Evolutionary conservation across 2,329 filamentous ascomycete genomes (phyloP).

Genomic region (Plectosphaerella sp.): DNA sequence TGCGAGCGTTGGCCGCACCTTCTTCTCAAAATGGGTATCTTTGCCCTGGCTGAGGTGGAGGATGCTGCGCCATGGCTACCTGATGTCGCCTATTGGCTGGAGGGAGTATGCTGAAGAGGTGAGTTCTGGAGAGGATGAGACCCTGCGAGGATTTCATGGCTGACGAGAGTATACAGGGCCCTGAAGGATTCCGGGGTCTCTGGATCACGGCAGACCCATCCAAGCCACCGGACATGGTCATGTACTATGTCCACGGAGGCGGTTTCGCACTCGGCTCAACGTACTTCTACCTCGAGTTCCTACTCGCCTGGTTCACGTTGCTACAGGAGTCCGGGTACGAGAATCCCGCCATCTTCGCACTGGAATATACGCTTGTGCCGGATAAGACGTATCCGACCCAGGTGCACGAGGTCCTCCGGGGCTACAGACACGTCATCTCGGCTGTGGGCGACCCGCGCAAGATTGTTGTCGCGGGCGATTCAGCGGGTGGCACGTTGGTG

Average conservation of each 20-base stretch:
- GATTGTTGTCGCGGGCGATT: constrained; percentile 73
- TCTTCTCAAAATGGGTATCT: constrained; percentile 71
- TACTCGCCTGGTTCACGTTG: constrained; percentile 66
- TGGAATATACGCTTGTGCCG: constrained; percentile 78
- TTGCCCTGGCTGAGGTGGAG: constrained; percentile 72
- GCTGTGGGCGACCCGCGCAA: constrained; percentile 52
- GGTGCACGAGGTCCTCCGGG: constrained; percentile 63
- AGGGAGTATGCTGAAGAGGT: constrained; percentile 44
- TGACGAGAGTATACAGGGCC: constrained; percentile 4
- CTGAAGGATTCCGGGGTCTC: constrained; percentile 48
- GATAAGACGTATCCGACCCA: constrained; percentile 71
- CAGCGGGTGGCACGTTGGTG: constrained; percentile 70
- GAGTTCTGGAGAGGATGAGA: constrained; percentile 16
- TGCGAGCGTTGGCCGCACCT: constrained; percentile 64
- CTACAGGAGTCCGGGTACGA: constrained; percentile 60
- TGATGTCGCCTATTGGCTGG: constrained; percentile 61
- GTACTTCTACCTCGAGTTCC: constrained; percentile 82
- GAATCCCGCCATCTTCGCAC: constrained; percentile 74
- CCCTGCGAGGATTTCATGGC: not conserved
- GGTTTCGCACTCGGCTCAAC: constrained; percentile 80
- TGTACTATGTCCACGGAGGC: constrained; percentile 80
- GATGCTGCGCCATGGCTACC: constrained; percentile 67
- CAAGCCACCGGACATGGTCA: constrained; percentile 65
- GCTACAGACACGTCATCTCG: constrained; percentile 66
- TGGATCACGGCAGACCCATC: constrained; percentile 63